Base-by-base conservation (phyloP, 2,329 filamentous ascomycete genomes). In the Fusarium agapanthi region DNA sequence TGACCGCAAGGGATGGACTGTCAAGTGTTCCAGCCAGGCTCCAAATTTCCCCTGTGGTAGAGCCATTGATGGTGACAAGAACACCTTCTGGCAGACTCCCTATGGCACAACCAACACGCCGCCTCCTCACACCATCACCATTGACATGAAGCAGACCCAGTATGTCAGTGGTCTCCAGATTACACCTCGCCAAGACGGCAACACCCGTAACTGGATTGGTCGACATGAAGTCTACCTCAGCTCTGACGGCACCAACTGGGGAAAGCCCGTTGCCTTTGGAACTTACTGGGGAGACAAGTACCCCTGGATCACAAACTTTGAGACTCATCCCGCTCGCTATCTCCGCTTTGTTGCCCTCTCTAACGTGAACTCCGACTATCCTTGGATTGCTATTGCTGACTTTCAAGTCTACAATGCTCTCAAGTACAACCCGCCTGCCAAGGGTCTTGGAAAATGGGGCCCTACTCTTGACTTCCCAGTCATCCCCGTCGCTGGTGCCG, bases 301-400 rank as follows among this genome's bases (percentile, higher is more conserved):
- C 16, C 61, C 58, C 16, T 69, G 70, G 10, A 62, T 68, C 22
- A 56, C 72, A 32, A 75, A 73, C 30, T 75, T 75, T 28, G 72
- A 75, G 41, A 73, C 72, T 16, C 54, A 65, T n/a, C 69, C 62
- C n/a, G 72, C 72, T 44, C 72, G 72, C 30, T 75, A 75, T 22
- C 62, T 75, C 22, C 72, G 72, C 15, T 61, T 75, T 7, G 57
- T 63, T 22, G 69, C 72, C 18, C 32, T 53, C 18, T 59, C 72
- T 10, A 72, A 75, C 32, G 62, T 59, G 3, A 47, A 68, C 16
- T 20, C 28, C 5, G 58, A 69, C 12, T 59, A 48, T 26, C 69
- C 72, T 3, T 75, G 72, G 72, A 70, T 70, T 26, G 48, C 58
- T n/a, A 75, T 75, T 26, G 62, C 72, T 13, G 72, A 75, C 20